Evolutionary conservation across 1,139 yeast species (phyloP), one percentile per base, ranked within the genome.

Genomic region (Spathaspora jeffriesii): DNA sequence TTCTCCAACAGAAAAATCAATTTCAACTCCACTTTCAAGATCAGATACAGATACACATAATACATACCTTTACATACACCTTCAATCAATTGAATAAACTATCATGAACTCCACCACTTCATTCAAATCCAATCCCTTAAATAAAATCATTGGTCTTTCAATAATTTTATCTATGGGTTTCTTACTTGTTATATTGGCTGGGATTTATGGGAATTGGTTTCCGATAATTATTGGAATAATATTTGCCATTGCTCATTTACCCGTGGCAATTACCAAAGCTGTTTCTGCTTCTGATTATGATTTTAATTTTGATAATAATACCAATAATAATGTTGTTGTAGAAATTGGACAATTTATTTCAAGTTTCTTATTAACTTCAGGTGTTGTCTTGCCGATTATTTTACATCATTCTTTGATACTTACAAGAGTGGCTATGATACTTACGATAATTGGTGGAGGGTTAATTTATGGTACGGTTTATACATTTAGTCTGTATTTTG

Each of bases 101-200:
- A 25, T 4, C 10, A 25, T 70, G 72, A 67, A 67, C 52, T 65
- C 71, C 9, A 66, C 69, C 2, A 25, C 47, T n/a, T 43, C 46
- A 18, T 58, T 65, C 52, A 61, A 57, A 42, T 49, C 49, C 17
- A 84, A 84, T 56, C 95, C 95, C 13, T 71, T 88, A 49, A 82
- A 85, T 54, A 84, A 83, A 59, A 87, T 88, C 62, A 87, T 88
- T 37, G 83, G 85, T 1, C 80, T 89, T 32, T 84, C 95, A 18
- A 74, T 86, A 40, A 82, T 88, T 36, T 74, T 88, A 42, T 88
- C 96, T 1, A 73, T 85, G 62, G 96, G 96, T 11, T 88, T 88
- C 57, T 77, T 89, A 41, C 71, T 88, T 49, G 84, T 88, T 43
- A 84, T 88, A n/a, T 74, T 88, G 18, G 89, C 95, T 14, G 88